Evolutionary conservation across 2,329 filamentous ascomycete species (phyloP).

Genomic region (Stemphylium vesicarium): DNA sequence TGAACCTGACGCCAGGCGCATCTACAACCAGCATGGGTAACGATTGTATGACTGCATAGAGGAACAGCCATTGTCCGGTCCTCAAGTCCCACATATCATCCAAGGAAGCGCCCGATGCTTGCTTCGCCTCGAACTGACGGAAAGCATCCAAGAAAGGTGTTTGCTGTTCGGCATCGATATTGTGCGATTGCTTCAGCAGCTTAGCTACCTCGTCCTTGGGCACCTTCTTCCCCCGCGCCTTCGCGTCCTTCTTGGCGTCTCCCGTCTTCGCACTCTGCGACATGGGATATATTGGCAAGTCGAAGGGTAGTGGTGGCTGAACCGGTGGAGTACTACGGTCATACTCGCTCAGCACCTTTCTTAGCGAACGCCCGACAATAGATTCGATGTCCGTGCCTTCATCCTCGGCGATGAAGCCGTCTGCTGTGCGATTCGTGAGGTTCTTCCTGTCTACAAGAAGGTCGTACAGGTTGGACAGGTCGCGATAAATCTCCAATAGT

Average conservation of each 20-base stretch:
- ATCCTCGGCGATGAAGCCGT: slow-evolving; percentile 67
- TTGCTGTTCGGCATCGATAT: slow-evolving; percentile 70
- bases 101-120: slow-evolving; percentile 67
- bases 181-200: slow-evolving; percentile 81
- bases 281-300: slow-evolving; percentile 78
- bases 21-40: slow-evolving; percentile 80
- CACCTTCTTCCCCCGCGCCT: slow-evolving; percentile 72
- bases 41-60: slow-evolving; percentile 78
- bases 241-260: slow-evolving; percentile 75
- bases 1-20: slow-evolving; percentile 71
- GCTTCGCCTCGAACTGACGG: slow-evolving; percentile 72
- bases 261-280: slow-evolving; percentile 69
- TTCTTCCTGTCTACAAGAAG: slow-evolving; percentile 80
- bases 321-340: slow-evolving; percentile 89
- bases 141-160: slow-evolving; percentile 72
- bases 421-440: slow-evolving; percentile 78
- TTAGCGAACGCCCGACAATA: slow-evolving; percentile 68
- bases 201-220: slow-evolving; percentile 79
- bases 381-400: slow-evolving; percentile 62
- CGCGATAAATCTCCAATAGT: slow-evolving; percentile 79
- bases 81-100: slow-evolving; percentile 74
- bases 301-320: slow-evolving; percentile 88
- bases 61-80: slow-evolving; percentile 80
- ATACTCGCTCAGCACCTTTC: slow-evolving; percentile 83
- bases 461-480: slow-evolving; percentile 88